Evolutionary conservation across 108 stramenopile species (phyloP).

Genomic region (Skeletonema potamos): DNA sequence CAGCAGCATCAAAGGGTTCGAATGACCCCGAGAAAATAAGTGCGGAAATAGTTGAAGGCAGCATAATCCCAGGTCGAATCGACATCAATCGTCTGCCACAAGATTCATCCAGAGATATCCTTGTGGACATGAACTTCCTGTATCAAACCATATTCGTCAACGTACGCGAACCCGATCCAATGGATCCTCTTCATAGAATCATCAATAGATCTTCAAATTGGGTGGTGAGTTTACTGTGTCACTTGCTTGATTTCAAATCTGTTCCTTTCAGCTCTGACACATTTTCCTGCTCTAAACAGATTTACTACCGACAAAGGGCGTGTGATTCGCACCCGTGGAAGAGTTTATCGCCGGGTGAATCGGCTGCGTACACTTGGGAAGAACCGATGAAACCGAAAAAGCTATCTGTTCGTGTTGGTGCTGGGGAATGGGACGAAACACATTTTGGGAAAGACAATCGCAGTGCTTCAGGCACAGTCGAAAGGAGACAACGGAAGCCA

Average conservation of each 20-base stretch:
- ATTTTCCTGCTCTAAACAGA: background rate
- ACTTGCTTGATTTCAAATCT: background rate
- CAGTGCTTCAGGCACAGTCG: background rate
- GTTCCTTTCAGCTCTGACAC: background rate
- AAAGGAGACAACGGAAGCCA: constrained; percentile 23
- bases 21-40: background rate
- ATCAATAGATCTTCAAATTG: constrained; percentile 77
- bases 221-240: constrained; percentile 4
- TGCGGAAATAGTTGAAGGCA: constrained; percentile 7
- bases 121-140: constrained; percentile 83
- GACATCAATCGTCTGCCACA: background rate
- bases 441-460: background rate
- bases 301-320: constrained; percentile 85
- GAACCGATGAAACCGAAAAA: constrained; percentile 87
- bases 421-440: constrained; percentile 21
- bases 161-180: constrained; percentile 51
- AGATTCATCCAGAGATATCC: constrained; percentile 29
- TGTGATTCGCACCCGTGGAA: constrained; percentile 82
- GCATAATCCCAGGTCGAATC: background rate
- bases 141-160: constrained; percentile 85
- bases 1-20: constrained; percentile 31
- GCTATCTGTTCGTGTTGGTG: constrained; percentile 72
- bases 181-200: constrained; percentile 77
- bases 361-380: constrained; percentile 79
- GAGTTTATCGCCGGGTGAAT: constrained; percentile 75